Base-by-base conservation (phyloP, 208 protist species). In the Acanthamoeba pearcei region DNA sequence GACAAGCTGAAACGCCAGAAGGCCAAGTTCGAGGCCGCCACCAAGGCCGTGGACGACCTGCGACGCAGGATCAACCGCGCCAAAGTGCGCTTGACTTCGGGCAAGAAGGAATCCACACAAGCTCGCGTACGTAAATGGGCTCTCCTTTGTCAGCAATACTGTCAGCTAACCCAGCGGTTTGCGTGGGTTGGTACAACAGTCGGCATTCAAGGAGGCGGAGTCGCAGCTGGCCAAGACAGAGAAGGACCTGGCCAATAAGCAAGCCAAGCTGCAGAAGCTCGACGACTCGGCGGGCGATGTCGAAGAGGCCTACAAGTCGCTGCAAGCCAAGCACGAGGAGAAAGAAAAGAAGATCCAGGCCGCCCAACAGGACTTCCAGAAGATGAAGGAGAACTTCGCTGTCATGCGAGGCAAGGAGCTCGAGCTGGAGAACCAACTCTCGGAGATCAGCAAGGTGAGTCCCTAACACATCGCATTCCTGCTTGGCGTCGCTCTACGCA, bases 181-280 rank as follows among this genome's bases (percentile, higher is more conserved):
- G 53, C 53, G 53, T 0, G 15, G 53, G 0, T 57, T 46, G 19
- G 42, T 29, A 53, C 24, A 57, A 27, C 51, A 91, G 51, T 68
- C 83, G 27, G 60, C 60, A 24, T 66, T 91, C 29, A 91, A 62
- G n/a, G 60, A 91, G 55, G 83, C 57, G 6, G 57, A 91, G 10
- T 51, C 60, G 8, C 83, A 91, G 60, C 60, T 91, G 53, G 60
- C 51, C 51, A 95, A 90, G 42, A 27, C 66, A 38, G 60, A 91
- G n/a, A 64, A 53, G 74, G 60, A 57, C 27, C 42, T 98, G 0
- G 97, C 98, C 74, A 97, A 97, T 46, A 97, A 98, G 90, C 97
- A 98, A 78, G 94, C 91, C n/a, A 97, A 98, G 62, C 89, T 98
- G 76, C 96, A 96, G 24, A 97, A 96, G 80, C 97, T 97, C 62